Evolutionary conservation across 78 protist genomes (phyloP).

Genomic region (Cavenderia fasciculata): DNA sequence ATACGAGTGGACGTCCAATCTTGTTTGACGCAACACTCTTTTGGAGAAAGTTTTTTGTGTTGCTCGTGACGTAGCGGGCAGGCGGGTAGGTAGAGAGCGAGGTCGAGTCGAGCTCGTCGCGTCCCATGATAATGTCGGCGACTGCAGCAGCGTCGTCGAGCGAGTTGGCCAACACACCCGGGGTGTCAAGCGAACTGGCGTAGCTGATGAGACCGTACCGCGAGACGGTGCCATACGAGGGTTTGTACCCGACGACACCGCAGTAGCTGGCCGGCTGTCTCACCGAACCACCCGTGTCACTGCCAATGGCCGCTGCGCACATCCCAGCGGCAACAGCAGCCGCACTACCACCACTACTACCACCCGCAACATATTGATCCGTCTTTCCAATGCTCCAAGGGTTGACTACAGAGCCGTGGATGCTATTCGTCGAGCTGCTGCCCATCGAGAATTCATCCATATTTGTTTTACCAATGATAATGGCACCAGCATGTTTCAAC

Average conservation of each 20-base stretch:
- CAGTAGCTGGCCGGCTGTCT: slow-evolving; percentile 87
- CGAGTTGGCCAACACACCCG: slow-evolving; percentile 67
- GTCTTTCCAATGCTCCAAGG: slow-evolving; percentile 1
- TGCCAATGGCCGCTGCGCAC: slow-evolving; percentile 69
- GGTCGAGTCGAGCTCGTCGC: slow-evolving; percentile 64
- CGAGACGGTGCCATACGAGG: slow-evolving; percentile 83
- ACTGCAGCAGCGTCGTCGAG: slow-evolving; percentile 57
- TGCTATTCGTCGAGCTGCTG: slow-evolving; percentile 7
- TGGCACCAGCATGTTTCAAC: slow-evolving; percentile 84
- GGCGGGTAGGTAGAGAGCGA: too few species aligned
- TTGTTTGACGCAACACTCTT: too few species aligned
- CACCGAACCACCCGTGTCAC: slow-evolving; percentile 88
- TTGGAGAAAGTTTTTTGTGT: too few species aligned
- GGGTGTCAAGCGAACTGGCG: slow-evolving; percentile 87
- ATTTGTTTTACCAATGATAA: slow-evolving; percentile 91
- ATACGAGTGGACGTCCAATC: too few species aligned
- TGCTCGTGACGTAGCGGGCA: too few species aligned
- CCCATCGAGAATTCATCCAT: slow-evolving; percentile 96
- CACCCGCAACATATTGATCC: slow-evolving; percentile 72
- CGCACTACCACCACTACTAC: slow-evolving; percentile 86
- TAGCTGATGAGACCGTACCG: slow-evolving; percentile 85
- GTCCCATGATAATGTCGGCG: slow-evolving; percentile 37
- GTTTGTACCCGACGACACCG: slow-evolving; percentile 90
- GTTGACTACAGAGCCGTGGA: slow-evolving; percentile 17
- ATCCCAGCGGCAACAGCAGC: slow-evolving; percentile 66